Evolutionary conservation across 352 stramenopile genomes (phyloP).

Genomic region (Phytophthora agathidicida): DNA sequence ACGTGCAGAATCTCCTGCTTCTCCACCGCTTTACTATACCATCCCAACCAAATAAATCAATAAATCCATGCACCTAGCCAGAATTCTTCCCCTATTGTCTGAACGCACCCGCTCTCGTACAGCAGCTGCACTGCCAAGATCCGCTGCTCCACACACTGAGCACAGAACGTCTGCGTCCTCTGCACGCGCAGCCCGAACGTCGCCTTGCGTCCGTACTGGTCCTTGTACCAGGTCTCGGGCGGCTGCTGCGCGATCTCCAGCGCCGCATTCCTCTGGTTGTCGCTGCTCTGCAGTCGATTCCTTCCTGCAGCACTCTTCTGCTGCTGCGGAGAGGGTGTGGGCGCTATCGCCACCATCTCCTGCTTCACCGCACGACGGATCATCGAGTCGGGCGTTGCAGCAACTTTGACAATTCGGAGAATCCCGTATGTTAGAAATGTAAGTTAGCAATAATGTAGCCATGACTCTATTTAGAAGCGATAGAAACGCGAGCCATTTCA

Average conservation of each 20-base stretch:
- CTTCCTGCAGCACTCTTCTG: background rate
- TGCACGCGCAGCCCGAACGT: conserved; percentile 66
- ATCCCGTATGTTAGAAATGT: too few species aligned
- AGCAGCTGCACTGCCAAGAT: conserved; percentile 67
- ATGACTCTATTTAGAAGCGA: too few species aligned
- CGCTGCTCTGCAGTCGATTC: background rate
- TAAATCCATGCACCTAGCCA: background rate
- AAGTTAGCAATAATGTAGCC: too few species aligned
- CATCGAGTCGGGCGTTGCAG: conserved; percentile 9
- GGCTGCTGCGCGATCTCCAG: conserved; percentile 68
- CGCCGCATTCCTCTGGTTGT: conserved; percentile 26
- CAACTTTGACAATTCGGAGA: too few species aligned
- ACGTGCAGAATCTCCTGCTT: conserved; percentile 79
- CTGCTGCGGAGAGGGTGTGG: conserved; percentile 4
- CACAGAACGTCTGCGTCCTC: conserved; percentile 37
- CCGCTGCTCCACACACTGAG: conserved; percentile 52
- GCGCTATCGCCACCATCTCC: conserved; percentile 30
- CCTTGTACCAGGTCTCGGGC: conserved; percentile 77
- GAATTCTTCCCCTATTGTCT: background rate
- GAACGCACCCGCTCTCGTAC: conserved; percentile 65
- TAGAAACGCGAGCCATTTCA: too few species aligned
- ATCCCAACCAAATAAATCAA: conserved; percentile 1
- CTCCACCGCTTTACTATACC: conserved; percentile 66
- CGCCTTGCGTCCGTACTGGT: conserved; percentile 78
- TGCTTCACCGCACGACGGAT: conserved; percentile 28